Percentiles rank a stretch among this genome's conserved stretches.
Evolutionary conservation across 768 basidiomycete genomes (phyloP).

Genomic region (Hypholoma sublateritium): DNA sequence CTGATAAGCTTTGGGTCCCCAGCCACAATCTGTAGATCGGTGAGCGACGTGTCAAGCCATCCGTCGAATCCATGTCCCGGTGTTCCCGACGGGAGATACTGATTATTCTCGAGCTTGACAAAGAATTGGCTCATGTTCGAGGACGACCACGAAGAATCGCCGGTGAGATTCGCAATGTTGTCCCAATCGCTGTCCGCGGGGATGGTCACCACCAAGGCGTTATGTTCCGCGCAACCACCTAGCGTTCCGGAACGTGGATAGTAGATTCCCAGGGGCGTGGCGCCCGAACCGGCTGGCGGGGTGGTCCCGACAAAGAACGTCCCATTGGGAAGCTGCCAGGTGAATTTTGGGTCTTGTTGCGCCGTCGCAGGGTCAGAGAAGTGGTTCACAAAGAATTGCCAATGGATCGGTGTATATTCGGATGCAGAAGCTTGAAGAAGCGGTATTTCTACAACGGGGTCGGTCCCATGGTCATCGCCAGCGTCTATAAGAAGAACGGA

Average conservation of each 20-base stretch:
- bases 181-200: constrained; percentile 10
- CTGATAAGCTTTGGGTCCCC: constrained; percentile 2
- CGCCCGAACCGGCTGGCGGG: constrained; percentile 1
- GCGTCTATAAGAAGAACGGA: constrained; percentile 9
- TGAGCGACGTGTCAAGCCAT: constrained; percentile 5
- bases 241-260: constrained; percentile 7
- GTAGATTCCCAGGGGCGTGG: constrained; percentile 4
- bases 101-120: constrained; percentile 6
- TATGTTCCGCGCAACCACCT: constrained; percentile 11
- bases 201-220: constrained; percentile 7
- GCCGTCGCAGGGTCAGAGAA: constrained; percentile 3
- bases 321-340: constrained; percentile 6
- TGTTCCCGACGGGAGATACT: constrained; percentile 1
- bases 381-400: constrained; percentile 9
- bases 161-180: constrained; percentile 6
- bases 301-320: constrained; percentile 6
- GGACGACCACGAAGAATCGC: constrained; percentile 5
- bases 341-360: constrained; percentile 8
- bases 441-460: constrained; percentile 2
- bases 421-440: constrained; percentile 1
- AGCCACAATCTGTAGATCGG: not conserved
- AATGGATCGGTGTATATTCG: constrained; percentile 5
- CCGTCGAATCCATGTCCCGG: constrained; percentile 8
- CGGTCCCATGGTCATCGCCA: constrained; percentile 7
- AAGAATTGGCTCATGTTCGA: constrained; percentile 8